phyloP scores from a whole-genome alignment of 768 basidiomycete species.

The Tylopilus balloui region DNA sequence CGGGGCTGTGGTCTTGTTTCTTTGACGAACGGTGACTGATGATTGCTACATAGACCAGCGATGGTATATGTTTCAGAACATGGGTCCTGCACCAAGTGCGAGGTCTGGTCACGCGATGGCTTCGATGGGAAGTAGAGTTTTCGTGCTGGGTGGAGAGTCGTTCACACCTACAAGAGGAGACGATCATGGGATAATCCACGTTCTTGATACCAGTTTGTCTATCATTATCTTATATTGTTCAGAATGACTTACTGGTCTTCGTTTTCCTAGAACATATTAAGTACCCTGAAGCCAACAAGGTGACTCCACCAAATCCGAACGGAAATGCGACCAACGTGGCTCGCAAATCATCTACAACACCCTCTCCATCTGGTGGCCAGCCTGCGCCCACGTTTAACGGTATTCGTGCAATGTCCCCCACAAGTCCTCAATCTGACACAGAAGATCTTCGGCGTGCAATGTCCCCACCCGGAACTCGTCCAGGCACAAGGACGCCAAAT shows the following conservation, averaged over 20 bases:
- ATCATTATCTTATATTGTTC: neutral
- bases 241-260: constrained; percentile 3
- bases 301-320: constrained; percentile 32
- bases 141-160: constrained; percentile 94
- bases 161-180: constrained; percentile 68
- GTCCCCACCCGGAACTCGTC: constrained; percentile 53
- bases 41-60: constrained; percentile 63
- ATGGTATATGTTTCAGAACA: constrained; percentile 99
- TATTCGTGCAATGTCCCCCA: constrained; percentile 65
- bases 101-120: constrained; percentile 99
- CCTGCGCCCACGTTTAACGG: constrained; percentile 30
- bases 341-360: constrained; percentile 47
- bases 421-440: constrained; percentile 40
- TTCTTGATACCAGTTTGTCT: constrained; percentile 88
- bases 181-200: constrained; percentile 78
- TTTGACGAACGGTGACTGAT: constrained; percentile 13
- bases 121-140: constrained; percentile 79
- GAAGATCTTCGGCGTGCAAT: constrained; percentile 64
- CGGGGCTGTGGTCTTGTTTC: neutral
- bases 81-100: constrained; percentile 92
- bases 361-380: constrained; percentile 28
- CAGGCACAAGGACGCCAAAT: constrained; percentile 35
- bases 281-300: constrained; percentile 68
- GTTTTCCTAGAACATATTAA: constrained; percentile 74
- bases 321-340: constrained; percentile 31